Conservation (phyloP, 1,284 basidiomycete genomes). For the Moniliophthora roreri region DNA sequence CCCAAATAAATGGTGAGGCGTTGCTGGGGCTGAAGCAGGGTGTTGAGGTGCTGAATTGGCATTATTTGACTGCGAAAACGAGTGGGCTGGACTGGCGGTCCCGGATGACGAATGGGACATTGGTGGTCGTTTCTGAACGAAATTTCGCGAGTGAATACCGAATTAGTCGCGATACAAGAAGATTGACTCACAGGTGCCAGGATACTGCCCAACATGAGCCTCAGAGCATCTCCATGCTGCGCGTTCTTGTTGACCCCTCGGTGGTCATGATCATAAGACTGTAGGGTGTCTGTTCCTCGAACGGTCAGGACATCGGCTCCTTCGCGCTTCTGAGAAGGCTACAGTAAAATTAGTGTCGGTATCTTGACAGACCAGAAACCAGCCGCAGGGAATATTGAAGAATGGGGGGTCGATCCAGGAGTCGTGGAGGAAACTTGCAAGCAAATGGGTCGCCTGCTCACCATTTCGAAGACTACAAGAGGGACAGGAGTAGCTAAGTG, state of each 20-base stretch:
- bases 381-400: background rate
- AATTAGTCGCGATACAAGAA: background rate
- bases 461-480: too few species aligned
- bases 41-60: slow-evolving; percentile 18
- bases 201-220: slow-evolving; percentile 49
- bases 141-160: background rate
- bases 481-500: too few species aligned
- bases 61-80: slow-evolving; percentile 23
- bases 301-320: background rate
- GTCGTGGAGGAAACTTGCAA: background rate
- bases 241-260: slow-evolving; percentile 21
- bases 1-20: slow-evolving; percentile 15
- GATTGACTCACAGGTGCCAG: slow-evolving; percentile 41
- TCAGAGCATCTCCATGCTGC: slow-evolving; percentile 43
- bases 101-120: slow-evolving; percentile 38
- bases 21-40: slow-evolving; percentile 20
- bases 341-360: background rate
- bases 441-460: too few species aligned
- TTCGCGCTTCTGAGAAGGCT: background rate
- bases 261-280: background rate
- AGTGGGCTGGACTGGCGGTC: slow-evolving; percentile 39
- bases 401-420: background rate
- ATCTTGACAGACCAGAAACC: background rate
- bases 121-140: slow-evolving; percentile 40
- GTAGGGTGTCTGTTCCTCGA: background rate